Conservation (phyloP, 768 basidiomycete genomes). For the Sistotremastrum niveocremeum region DNA sequence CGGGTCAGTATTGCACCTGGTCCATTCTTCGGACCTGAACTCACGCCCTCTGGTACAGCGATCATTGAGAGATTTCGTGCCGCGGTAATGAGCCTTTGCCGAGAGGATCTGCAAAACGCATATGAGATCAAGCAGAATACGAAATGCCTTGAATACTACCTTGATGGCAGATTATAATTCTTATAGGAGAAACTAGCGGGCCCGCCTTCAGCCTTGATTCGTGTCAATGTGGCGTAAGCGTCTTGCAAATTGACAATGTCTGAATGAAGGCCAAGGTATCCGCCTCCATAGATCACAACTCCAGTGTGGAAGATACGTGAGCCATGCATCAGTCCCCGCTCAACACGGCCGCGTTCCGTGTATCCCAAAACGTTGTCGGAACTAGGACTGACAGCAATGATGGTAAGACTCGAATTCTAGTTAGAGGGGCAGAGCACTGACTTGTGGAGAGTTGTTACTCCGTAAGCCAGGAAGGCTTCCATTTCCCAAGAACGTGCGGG, state of each 20-base stretch:
- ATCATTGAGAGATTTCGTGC: conserved; percentile 53
- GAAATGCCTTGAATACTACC: conserved; percentile 23
- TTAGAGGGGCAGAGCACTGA: conserved; percentile 17
- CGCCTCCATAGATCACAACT: conserved; percentile 48
- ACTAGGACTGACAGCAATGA: conserved; percentile 36
- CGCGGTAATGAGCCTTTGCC: conserved; percentile 49
- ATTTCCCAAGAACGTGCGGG: conserved; percentile 64
- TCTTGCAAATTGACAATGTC: conserved; percentile 49
- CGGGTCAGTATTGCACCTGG: background rate
- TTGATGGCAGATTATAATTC: conserved; percentile 59
- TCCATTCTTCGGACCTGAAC: too few relatives aligned
- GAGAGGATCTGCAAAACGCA: conserved; percentile 35
- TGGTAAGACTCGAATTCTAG: background rate
- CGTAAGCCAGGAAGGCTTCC: conserved; percentile 63
- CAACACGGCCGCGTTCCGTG: conserved; percentile 52
- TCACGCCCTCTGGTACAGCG: conserved; percentile 56
- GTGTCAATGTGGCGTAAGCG: conserved; percentile 48
- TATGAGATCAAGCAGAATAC: background rate
- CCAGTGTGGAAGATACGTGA: conserved; percentile 66
- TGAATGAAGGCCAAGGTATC: conserved; percentile 32
- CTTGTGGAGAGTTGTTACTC: conserved; percentile 70
- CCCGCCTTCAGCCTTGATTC: conserved; percentile 63
- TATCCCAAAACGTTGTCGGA: conserved; percentile 47
- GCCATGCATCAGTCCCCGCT: conserved; percentile 54
- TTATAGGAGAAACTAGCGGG: conserved; percentile 62